Evolutionary conservation across 768 basidiomycete species (phyloP), one percentile per base, ranked within the genome.

Genomic region (Termitomyces sp.): DNA sequence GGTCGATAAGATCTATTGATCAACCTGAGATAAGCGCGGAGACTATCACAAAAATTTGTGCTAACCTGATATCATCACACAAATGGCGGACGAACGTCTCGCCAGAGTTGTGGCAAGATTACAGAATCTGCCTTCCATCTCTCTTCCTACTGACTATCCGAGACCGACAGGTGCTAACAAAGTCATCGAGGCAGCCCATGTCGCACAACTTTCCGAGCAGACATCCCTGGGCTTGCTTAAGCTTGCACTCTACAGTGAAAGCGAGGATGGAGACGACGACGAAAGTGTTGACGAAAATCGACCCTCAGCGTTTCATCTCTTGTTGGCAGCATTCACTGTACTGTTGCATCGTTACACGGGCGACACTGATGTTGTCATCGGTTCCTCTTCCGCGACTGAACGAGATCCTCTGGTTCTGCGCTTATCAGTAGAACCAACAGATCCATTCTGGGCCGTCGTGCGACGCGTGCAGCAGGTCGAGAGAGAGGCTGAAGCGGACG

Each of bases 81-180:
- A 55, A n/a, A 81, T 81, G 80, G 74, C 69, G 42, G 78, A 78
- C 68, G 71, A 73, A 58, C 77, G 81, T 51, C 79, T 91, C 15
- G 73, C 76, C 24, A 79, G 89, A 66, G 86, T 89, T 24, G 67
- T 89, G 16, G 73, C 80, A 24, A 80, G 90, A 65, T 79, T 98
- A 22, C 87, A 89, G 71, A 89, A 89, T 69, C 75, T 96, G 2
- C 96, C 97, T 1, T 89, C 91, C 4, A 89, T 98, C 65, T 92
- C 93, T 7, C 78, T 99, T 36, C 96, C 97, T 0, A 96, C 96
- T 0, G 97, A 98, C 74, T 99, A 97, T 72, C 96, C 96, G 3
- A 80, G 96, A 58, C 89, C 92, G 33, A 79, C 87, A 7, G 87
- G 84, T 18, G 76, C 84, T 18, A 83, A 86, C 73, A 90, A 86